Evolutionary conservation across 495 filamentous ascomycete species (phyloP), one percentile per base, ranked within the genome.

Genomic region (Hypoxylon trugodes): DNA sequence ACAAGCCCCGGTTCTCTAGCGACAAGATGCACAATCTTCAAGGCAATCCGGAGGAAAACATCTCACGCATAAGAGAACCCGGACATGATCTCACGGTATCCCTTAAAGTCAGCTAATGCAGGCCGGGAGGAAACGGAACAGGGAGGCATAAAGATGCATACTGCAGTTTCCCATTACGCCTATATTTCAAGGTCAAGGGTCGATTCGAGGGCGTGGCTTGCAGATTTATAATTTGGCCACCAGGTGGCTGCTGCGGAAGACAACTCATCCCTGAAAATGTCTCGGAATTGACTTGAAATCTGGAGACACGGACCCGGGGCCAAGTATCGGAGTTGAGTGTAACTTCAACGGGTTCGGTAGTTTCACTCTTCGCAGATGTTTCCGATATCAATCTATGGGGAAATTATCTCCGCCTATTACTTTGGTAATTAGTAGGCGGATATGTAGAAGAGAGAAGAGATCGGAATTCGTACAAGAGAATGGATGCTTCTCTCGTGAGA

Each of bases 161-260:
- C 56, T 74, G 71, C 10, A 74, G 33, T 57, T 72, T 74, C 25
- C 71, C 71, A 59, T 74, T 74, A 7, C 71, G 69, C 30, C 71
- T 41, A 40, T 74, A 70, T 50, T 54, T 72, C 22, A 61, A 57
- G 1, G 64, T 72, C 30, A 74, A 46, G 38, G 43, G 28, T 30
- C 37, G 54, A 24, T 45, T 45, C n/a, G 59, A 38, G n/a, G 63
- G 13, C 3, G 56, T 33, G 42, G 53, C 24, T 25, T 66, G 66
- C 40, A 74, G 51, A 54, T 74, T 62, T 61, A 74, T 65, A 37
- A 72, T 72, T 53, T 70, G 66, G 38, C 66, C 71, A 36, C 71
- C 69, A 28, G 58, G 54, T 12, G 69, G 53, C 42, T 65, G 61
- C 8, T 38, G 42, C 16, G 62, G 54, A 36, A 8, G 67, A n/a